These are phyloP conservation scores for Diplogelasinospora grovesii DNA, from an alignment of 495 filamentous ascomycete species.

Conservation along the genomic window DNA sequence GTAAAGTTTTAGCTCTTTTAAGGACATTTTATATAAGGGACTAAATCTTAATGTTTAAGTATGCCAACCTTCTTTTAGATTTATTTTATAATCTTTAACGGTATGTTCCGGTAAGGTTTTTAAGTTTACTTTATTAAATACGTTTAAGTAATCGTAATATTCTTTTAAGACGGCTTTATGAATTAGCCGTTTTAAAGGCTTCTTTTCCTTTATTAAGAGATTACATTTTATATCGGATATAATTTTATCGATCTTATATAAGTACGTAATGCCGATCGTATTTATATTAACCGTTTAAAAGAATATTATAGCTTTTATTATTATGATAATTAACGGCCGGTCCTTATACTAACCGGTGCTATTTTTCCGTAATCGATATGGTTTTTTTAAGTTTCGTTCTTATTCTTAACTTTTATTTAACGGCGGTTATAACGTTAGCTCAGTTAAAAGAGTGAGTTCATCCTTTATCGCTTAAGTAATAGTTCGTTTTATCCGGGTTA, in stretches of 20 bases:
- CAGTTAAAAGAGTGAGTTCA: too few species aligned
- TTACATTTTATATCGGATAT: neutral
- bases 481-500: too few species aligned
- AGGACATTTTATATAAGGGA: conserved; percentile 21
- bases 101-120: neutral
- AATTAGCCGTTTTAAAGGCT: neutral
- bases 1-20: conserved; percentile 15
- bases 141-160: neutral
- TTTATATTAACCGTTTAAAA: neutral
- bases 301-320: neutral
- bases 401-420: too few species aligned
- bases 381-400: too few species aligned
- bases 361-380: too few species aligned
- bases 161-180: neutral
- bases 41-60: conserved; percentile 2
- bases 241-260: neutral
- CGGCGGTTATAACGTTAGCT: too few species aligned
- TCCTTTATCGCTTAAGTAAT: too few species aligned
- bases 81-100: neutral
- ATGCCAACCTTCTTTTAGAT: neutral
- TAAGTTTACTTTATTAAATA: neutral
- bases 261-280: neutral
- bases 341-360: too few species aligned
- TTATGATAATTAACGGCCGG: too few species aligned
- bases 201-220: neutral